phyloP scores from a whole-genome alignment of 352 stramenopile species.

The Phytophthora constricta region DNA sequence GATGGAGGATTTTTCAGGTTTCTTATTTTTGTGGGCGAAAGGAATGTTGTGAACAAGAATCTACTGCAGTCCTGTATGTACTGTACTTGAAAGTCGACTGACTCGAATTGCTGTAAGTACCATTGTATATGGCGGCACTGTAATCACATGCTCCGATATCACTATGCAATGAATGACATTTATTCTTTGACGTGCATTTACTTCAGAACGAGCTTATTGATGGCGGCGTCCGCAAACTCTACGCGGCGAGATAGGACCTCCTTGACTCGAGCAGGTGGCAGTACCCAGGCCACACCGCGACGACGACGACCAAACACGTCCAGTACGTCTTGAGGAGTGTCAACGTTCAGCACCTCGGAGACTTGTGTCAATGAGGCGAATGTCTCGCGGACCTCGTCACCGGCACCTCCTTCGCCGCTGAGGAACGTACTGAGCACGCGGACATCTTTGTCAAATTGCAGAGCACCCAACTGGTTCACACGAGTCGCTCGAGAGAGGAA shows the following conservation, averaged over 20 bases:
- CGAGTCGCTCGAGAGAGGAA: conserved; percentile 57
- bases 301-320: conserved; percentile 75
- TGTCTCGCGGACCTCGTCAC: conserved; percentile 55
- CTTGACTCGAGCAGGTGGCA: conserved; percentile 73
- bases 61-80: too few species aligned
- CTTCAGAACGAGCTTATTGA: conserved; percentile 70
- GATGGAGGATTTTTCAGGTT: neutral
- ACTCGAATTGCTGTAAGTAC: conserved; percentile 1
- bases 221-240: conserved; percentile 71
- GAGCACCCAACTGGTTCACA: conserved; percentile 83
- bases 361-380: conserved; percentile 76
- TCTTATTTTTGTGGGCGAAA: neutral
- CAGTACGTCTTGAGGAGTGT: conserved; percentile 72
- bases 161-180: too few species aligned
- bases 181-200: too few species aligned
- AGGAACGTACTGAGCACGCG: conserved; percentile 78
- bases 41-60: too few species aligned
- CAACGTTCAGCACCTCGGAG: conserved; percentile 74
- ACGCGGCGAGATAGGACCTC: conserved; percentile 79
- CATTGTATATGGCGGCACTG: too few species aligned
- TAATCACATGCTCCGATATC: too few species aligned
- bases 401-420: conserved; percentile 42
- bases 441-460: conserved; percentile 90
- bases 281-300: conserved; percentile 72
- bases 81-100: too few species aligned